Evolutionary conservation across 2,329 filamentous ascomycete genomes (phyloP), one percentile per base, ranked within the genome.

Genomic region (Sporothrix variecibatus): DNA sequence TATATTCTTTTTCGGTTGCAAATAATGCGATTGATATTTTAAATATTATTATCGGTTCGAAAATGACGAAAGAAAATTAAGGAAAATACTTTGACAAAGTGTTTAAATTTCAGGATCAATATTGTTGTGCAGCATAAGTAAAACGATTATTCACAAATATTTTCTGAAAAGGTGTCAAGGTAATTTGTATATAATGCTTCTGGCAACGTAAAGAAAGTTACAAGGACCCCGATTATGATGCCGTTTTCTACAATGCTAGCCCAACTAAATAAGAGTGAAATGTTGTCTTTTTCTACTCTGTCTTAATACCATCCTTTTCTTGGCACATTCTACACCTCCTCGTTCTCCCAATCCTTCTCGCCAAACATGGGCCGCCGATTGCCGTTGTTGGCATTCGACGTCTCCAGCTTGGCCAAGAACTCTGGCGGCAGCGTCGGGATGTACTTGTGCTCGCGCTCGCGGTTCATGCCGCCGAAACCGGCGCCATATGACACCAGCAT

Each of bases 401-500:
- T 83, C 81, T 98, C 95, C 67, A 99, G 86, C 84, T 94, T 97
- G 75, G 92, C 90, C 75, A 99, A 85, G 80, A 98, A 97, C 83
- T 99, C 96, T 0, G 95, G 92, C 23, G 96, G 95, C 72, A 99
- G 93, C 0, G 94, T 97, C 1, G 96, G 96, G 64, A 97, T 97
- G 81, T 99, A 99, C 83, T 97, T 97, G 77, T 94, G 88, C 82
- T 97, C 96, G 73, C 94, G 88, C 83, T 98, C 96, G 76, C 93
- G 89, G 83, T 99, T 97, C 65, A 96, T 86, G 0, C 96, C 96
- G 5, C 96, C 96, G 79, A 98, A 96, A 0, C 96, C 96, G 15
- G 96, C 95, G 0, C 96, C 96, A 79, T 97, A 99, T 77, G 92
- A 95, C 67, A 99, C 90, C 67, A 98, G 87, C 96, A 99, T 99